These are phyloP conservation scores for Colletotrichum falcatum DNA, from an alignment of 2,329 filamentous ascomycete species.

Conservation along the genomic window DNA sequence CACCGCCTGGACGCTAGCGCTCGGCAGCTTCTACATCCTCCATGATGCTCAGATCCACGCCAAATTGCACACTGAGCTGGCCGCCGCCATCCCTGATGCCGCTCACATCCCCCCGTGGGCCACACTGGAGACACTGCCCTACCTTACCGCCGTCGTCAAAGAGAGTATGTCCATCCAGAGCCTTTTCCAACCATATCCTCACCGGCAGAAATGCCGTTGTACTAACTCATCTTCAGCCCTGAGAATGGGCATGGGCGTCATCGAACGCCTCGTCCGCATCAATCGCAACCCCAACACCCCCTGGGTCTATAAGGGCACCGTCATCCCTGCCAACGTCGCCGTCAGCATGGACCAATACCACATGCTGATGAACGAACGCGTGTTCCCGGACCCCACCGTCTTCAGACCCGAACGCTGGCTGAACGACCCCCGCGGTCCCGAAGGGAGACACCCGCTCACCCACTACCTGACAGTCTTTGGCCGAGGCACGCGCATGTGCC, in stretches of 20 bases:
- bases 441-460: neutral
- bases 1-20: slow-evolving; percentile 49
- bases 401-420: slow-evolving; percentile 48
- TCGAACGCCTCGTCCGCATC: slow-evolving; percentile 55
- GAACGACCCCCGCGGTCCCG: neutral
- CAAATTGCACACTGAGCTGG: slow-evolving; percentile 51
- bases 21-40: slow-evolving; percentile 53
- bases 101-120: slow-evolving; percentile 30
- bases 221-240: neutral
- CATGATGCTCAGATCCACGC: slow-evolving; percentile 47
- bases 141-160: slow-evolving; percentile 53
- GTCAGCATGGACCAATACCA: slow-evolving; percentile 53
- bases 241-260: slow-evolving; percentile 18
- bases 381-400: slow-evolving; percentile 43
- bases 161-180: slow-evolving; percentile 43
- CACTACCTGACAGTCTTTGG: slow-evolving; percentile 17
- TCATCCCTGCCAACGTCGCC: slow-evolving; percentile 49
- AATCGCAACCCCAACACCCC: slow-evolving; percentile 43
- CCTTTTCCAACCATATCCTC: no score
- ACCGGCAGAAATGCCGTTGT: neutral
- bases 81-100: slow-evolving; percentile 16
- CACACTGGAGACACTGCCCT: slow-evolving; percentile 51
- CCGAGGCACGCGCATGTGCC: slow-evolving; percentile 2
- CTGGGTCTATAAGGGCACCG: slow-evolving; percentile 45
- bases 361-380: slow-evolving; percentile 43